A percentile compares a stretch with the other conserved stretches of the same genome.
Evolutionary conservation across 176 grass and related monocot species (phyloP).

Genomic region (Saccharum spontaneum): DNA sequence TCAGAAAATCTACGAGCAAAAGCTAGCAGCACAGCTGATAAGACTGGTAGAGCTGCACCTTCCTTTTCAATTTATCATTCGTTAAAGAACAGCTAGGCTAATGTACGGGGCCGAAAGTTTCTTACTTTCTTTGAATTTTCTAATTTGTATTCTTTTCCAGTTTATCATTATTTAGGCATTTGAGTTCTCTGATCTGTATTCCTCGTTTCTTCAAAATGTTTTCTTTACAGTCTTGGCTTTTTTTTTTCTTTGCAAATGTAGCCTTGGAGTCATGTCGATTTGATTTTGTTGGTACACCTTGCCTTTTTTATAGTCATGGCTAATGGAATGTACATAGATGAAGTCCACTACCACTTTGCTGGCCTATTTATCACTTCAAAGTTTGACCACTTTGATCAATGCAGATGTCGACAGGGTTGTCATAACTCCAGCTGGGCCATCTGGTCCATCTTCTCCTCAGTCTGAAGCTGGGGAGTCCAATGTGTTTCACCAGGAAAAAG

Average conservation of each 20-base stretch:
- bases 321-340: neutral
- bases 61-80: slow-evolving; percentile 1
- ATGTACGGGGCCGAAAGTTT: neutral
- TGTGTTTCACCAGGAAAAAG: slow-evolving; percentile 62
- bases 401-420: slow-evolving; percentile 39
- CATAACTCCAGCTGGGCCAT: slow-evolving; percentile 33
- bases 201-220: neutral
- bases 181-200: slow-evolving; percentile 1
- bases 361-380: neutral
- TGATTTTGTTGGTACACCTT: slow-evolving; percentile 11
- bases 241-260: neutral
- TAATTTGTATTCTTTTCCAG: neutral
- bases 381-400: slow-evolving; percentile 34
- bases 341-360: neutral
- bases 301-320: neutral
- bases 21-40: slow-evolving; percentile 45
- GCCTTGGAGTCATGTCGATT: slow-evolving; percentile 11
- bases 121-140: neutral
- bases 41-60: slow-evolving; percentile 39
- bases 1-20: slow-evolving; percentile 65
- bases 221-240: neutral
- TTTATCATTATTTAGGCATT: neutral
- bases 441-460: slow-evolving; percentile 38
- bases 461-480: slow-evolving; percentile 48
- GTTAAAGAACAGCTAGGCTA: slow-evolving; percentile 1